These are phyloP conservation scores for Naematelia aurantialba DNA, from an alignment of 768 basidiomycete species.

Conservation along the genomic window DNA sequence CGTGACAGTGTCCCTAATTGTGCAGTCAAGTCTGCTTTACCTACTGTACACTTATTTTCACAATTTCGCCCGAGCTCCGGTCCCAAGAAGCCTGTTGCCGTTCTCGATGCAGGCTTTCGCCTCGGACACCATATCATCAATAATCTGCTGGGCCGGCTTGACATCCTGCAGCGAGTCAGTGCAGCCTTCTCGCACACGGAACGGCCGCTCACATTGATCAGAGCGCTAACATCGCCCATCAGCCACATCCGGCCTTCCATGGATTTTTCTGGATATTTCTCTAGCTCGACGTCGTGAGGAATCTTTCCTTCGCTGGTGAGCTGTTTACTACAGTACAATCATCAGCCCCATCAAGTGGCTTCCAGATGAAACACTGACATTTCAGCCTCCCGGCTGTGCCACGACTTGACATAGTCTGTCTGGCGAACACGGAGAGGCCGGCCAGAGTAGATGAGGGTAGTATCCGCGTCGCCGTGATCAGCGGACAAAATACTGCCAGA, in stretches of 20 bases:
- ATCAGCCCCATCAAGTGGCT: slow-evolving; percentile 1
- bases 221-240: slow-evolving; percentile 73
- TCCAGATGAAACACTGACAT: slow-evolving; percentile 23
- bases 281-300: slow-evolving; percentile 66
- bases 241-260: slow-evolving; percentile 67
- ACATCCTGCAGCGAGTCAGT: slow-evolving; percentile 57
- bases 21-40: too few species aligned
- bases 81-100: slow-evolving; percentile 17
- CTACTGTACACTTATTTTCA: too few species aligned
- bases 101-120: slow-evolving; percentile 61
- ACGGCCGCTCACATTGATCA: slow-evolving; percentile 44
- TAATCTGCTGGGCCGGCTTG: slow-evolving; percentile 74
- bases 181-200: background rate
- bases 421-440: slow-evolving; percentile 80
- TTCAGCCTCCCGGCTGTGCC: slow-evolving; percentile 54
- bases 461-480: slow-evolving; percentile 67
- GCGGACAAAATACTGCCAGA: slow-evolving; percentile 25
- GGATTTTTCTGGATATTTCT: slow-evolving; percentile 77
- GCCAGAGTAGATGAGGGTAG: slow-evolving; percentile 85
- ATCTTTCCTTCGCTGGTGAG: slow-evolving; percentile 79
- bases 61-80: slow-evolving; percentile 32
- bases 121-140: slow-evolving; percentile 74
- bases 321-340: slow-evolving; percentile 58
- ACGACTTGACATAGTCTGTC: slow-evolving; percentile 79
- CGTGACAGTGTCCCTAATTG: too few species aligned